Base-by-base conservation (phyloP, 352 stramenopile species). In the Phytopythium kandeliae region DNA sequence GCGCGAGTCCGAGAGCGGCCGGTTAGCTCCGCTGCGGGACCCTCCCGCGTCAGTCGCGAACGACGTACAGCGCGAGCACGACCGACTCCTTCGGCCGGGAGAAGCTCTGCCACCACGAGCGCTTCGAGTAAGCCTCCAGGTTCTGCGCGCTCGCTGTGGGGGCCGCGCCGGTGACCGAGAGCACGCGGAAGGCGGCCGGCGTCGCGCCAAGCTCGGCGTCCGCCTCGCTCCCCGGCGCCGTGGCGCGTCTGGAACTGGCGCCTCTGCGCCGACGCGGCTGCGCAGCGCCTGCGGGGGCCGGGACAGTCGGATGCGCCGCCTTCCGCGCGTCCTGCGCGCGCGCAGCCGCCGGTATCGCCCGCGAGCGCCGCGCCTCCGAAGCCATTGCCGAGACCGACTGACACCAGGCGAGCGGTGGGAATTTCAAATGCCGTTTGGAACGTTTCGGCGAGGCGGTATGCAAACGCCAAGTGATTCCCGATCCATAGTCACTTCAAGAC, bases 91-190 rank as follows among this genome's bases (percentile, higher is more conserved):
- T 78, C 0, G 55, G 46, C 5, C 69, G 62, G 24, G 74, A 69
- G 49, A 69, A 90, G 59, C 74, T 87, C 53, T 84, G 65, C 79
- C 79, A 90, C 42, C 61, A 86, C 42, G 62, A 71, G 11, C 43
- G 54, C 3, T 60, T 72, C 55, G 76, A 79, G 61, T 90, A 88
- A 16, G 65, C 24, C n/a, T 70, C 50, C 40, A 90, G 51, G 40
- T 83, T 62, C 25, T 59, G 62, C 30, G 71, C 63, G 5, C 58
- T 54, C 4, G 56, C 66, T 15, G 52, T 60, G 15, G 58, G 54
- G 0, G 76, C 66, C 0, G 69, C 62, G 11, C 54, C 58, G 6
- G 73, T 71, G 4, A 67, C 73, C 31, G 62, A 65, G 1, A 63
- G 62, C 38, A 87, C 63, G 26, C 67, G 69, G 44, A 79, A 85